Percentiles rank a stretch among this genome's conserved stretches.
phyloP scores from a whole-genome alignment of 768 basidiomycete genomes.

The Boletellus ananiceps region DNA sequence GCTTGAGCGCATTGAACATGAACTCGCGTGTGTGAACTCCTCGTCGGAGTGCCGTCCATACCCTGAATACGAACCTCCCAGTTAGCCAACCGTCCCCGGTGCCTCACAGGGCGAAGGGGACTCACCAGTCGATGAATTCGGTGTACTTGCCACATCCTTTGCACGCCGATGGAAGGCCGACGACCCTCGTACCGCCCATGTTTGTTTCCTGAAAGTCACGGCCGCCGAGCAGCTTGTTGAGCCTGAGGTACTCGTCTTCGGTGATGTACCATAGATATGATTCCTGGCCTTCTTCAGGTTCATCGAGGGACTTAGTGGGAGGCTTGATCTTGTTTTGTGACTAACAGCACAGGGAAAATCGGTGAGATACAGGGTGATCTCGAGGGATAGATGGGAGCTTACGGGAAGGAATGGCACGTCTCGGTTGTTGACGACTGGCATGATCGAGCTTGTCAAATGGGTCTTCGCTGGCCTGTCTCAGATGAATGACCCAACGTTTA shows the following conservation, averaged over 20 bases:
- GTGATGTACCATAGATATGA: constrained; percentile 17
- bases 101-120: not conserved
- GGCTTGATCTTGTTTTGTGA: constrained; percentile 8
- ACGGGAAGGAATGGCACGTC: constrained; percentile 8
- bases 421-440: constrained; percentile 6
- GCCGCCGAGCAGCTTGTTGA: constrained; percentile 10
- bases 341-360: not conserved
- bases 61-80: not conserved
- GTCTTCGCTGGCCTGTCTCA: too few relatives aligned
- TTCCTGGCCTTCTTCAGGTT: not conserved
- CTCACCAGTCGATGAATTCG: constrained; percentile 13
- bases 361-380: not conserved
- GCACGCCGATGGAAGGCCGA: constrained; percentile 7
- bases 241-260: constrained; percentile 15
- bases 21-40: constrained; percentile 17
- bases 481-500: not conserved
- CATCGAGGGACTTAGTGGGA: not conserved
- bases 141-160: constrained; percentile 15
- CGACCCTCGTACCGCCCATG: constrained; percentile 12
- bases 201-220: constrained; percentile 12
- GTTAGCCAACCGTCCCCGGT: not conserved
- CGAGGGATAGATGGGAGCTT: not conserved
- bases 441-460: not conserved
- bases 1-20: constrained; percentile 14
- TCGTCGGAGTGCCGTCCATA: constrained; percentile 14